Evolutionary conservation across 768 basidiomycete species (phyloP), one percentile per base, ranked within the genome.

Genomic region (Tricholoma hemisulphureum): DNA sequence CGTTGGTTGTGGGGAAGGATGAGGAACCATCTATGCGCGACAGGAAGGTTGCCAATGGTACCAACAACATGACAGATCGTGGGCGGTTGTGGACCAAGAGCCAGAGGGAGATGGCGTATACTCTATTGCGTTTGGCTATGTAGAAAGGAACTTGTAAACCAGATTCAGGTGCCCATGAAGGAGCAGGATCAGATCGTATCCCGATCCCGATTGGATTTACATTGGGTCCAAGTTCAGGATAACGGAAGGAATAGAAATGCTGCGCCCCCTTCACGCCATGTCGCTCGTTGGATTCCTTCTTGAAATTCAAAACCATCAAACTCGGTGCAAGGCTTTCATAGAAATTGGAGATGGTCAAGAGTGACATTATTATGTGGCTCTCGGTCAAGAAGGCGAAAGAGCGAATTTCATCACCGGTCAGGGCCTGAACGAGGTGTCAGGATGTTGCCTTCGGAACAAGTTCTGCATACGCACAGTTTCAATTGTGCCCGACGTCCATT

Each of bases 401-500:
- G 56, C 68, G 66, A 18, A 81, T 66, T 60, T 73, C 67, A 20
- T 68, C 64, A 18, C 72, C 67, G 35, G 63, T 63, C 3, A 78
- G 59, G 37, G 56, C 55, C 69, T 71, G 50, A 29, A 9, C 11
- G 3, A 28, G 18, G 18, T 4, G 55, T 48, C 46, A 49, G 45
- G 6, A 20, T 5, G 29, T 41, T 57, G 21, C 49, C 43, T n/a
- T 20, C 14, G 34, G 41, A 20, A 55, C 28, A 24, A 31, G 35
- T 21, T 24, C 28, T 5, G 20, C 45, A 51, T 29, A 73, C 81
- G 73, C 63, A 89, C 87, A 60, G 80, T 57, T 61, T 83, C 66
- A 6, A 73, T 65, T 9, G 67, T 62, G 6, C 84, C 84, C 4
- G 80, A 83, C 64, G 81, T 82, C 88, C 87, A 89, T 55, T 89